A percentile compares a stretch with the other conserved stretches of the same genome.
Evolutionary conservation across 2,329 filamentous ascomycete genomes (phyloP).

Genomic region (Beauveria sp.): DNA sequence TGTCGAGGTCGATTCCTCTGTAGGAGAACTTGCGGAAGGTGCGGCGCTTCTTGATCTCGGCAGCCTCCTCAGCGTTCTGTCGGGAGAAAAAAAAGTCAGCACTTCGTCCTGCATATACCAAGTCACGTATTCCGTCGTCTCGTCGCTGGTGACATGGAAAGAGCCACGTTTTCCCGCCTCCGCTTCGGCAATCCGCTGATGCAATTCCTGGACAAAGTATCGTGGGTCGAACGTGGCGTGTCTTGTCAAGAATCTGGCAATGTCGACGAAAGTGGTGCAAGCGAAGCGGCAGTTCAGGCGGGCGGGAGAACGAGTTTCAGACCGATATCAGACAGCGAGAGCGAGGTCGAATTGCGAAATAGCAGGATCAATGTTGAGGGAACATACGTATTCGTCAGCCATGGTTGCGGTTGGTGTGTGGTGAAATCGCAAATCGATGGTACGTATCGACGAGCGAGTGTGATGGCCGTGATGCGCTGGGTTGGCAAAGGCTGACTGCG

Average conservation of each 20-base stretch:
- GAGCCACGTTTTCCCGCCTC: not conserved
- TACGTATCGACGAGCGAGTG: slow-evolving; percentile 35
- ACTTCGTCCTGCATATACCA: slow-evolving; percentile 10
- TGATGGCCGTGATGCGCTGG: slow-evolving; percentile 22
- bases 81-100: slow-evolving; percentile 22
- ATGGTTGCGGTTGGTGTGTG: slow-evolving; percentile 50
- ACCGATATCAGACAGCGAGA: not conserved
- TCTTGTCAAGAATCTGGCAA: not conserved
- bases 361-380: not conserved
- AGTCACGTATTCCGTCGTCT: not conserved
- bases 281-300: not conserved
- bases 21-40: slow-evolving; percentile 99
- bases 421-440: slow-evolving; percentile 37
- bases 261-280: not conserved
- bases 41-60: slow-evolving; percentile 99
- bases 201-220: not conserved
- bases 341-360: not conserved
- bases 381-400: slow-evolving; percentile 89
- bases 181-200: not conserved
- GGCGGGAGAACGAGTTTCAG: not conserved
- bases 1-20: slow-evolving; percentile 98
- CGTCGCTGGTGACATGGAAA: not conserved
- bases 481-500: slow-evolving; percentile 17
- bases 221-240: not conserved
- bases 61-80: slow-evolving; percentile 94